Evolutionary conservation across 2,329 filamentous ascomycete genomes (phyloP).

Genomic region (Rhynchosporium secalis): DNA sequence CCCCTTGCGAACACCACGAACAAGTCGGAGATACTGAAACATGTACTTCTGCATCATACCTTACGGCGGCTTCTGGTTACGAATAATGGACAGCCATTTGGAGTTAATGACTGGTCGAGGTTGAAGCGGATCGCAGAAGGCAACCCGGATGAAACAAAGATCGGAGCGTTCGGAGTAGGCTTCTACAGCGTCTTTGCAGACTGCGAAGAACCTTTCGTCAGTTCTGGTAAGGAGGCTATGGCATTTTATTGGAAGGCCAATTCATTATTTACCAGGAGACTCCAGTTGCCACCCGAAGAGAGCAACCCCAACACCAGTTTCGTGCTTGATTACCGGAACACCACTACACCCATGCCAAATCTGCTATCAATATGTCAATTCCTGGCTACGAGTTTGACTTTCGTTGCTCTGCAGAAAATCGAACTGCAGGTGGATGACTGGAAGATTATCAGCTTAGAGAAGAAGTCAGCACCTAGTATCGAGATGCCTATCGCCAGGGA

Average conservation of each 20-base stretch:
- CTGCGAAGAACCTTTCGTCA: slow-evolving; percentile 96
- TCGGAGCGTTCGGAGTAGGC: slow-evolving; percentile 95
- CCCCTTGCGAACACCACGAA: slow-evolving; percentile 64
- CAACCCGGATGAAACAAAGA: slow-evolving; percentile 98
- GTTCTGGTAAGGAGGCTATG: slow-evolving; percentile 90
- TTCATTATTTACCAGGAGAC: slow-evolving; percentile 86
- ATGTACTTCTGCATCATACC: slow-evolving; percentile 82
- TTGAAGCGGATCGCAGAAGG: slow-evolving; percentile 98
- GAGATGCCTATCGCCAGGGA: slow-evolving; percentile 73
- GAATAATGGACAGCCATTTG: slow-evolving; percentile 89
- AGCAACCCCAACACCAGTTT: slow-evolving; percentile 79
- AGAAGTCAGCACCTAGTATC: slow-evolving; percentile 80
- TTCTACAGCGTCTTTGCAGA: slow-evolving; percentile 99
- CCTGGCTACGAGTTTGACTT: slow-evolving; percentile 90
- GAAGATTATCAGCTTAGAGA: slow-evolving; percentile 74
- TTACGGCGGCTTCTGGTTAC: slow-evolving; percentile 84
- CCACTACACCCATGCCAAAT: slow-evolving; percentile 81
- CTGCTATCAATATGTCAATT: slow-evolving; percentile 88
- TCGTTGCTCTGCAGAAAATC: slow-evolving; percentile 83
- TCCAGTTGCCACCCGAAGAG: slow-evolving; percentile 69
- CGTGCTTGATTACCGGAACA: slow-evolving; percentile 89
- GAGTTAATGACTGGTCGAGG: slow-evolving; percentile 86
- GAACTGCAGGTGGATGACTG: slow-evolving; percentile 91
- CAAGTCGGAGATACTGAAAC: slow-evolving; percentile 73
- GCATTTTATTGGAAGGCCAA: slow-evolving; percentile 99